Conservation (phyloP, 352 stramenopile species). For the Phytophthora tentaculata region DNA sequence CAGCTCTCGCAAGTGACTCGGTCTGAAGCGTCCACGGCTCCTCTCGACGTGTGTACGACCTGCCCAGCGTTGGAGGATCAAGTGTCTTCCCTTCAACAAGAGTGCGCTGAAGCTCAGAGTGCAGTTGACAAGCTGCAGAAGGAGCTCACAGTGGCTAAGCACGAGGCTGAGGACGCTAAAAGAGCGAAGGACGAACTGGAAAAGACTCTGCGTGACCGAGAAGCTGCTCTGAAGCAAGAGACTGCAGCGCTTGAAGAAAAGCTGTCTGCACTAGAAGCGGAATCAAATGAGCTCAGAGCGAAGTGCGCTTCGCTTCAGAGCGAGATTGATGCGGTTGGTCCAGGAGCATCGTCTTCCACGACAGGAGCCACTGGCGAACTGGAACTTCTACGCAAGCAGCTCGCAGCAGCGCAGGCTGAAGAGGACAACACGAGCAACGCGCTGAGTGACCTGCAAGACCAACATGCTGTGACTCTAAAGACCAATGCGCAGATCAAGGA, state of each 20-base stretch:
- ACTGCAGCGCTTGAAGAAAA: constrained; percentile 18
- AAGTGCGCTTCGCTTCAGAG: constrained; percentile 20
- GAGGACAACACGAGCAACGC: constrained; percentile 31
- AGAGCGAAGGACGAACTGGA: constrained; percentile 13
- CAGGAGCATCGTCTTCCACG: neutral
- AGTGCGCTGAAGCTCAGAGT: constrained; percentile 8
- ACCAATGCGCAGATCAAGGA: constrained; percentile 62
- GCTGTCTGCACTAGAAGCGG: constrained; percentile 16
- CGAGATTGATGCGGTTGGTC: constrained; percentile 2
- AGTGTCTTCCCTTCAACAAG: constrained; percentile 19
- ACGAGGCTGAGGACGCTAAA: constrained; percentile 5
- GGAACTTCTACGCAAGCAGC: constrained; percentile 22
- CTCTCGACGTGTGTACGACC: constrained; percentile 12
- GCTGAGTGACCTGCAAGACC: constrained; percentile 48
- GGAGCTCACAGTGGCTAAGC: constrained; percentile 19
- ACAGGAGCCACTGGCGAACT: constrained; percentile 8
- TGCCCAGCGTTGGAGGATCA: constrained; percentile 17
- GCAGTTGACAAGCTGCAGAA: constrained; percentile 22
- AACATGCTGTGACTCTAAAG: constrained; percentile 41
- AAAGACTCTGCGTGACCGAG: constrained; percentile 21
- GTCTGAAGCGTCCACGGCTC: constrained; percentile 1
- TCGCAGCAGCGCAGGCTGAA: constrained; percentile 14
- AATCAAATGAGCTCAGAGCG: constrained; percentile 13
- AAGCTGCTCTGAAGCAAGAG: constrained; percentile 27
- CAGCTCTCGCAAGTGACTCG: constrained; percentile 15